Evolutionary conservation across 2,329 filamentous ascomycete genomes (phyloP), one percentile per base, ranked within the genome.

Genomic region (Remersonia thermophila): DNA sequence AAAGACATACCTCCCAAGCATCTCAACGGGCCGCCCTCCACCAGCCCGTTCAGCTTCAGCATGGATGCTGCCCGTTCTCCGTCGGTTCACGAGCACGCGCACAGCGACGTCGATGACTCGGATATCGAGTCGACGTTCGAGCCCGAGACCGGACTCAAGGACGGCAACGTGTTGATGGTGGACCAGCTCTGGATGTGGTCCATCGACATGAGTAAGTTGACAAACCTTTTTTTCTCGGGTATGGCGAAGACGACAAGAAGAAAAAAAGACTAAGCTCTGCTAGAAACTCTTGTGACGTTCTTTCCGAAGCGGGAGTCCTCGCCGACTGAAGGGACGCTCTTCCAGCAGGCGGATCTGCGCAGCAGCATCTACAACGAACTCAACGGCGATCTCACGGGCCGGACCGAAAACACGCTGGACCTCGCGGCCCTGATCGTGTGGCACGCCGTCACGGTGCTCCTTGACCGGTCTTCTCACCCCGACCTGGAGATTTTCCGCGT

Each of bases 291-390:
- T 6, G 50, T 66, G 3, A 71, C 71, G 0, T 74, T 71, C 50
- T 75, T 74, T 45, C 65, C 69, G 0, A 69, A 62, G 33, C 59
- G 70, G 16, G 67, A 74, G 38, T 70, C 69, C 1, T 63, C 66
- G 26, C 65, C 67, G 0, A 65, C 62, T 2, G 70, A 74, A 41
- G 69, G 70, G 0, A 67, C 69, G 0, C 46, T 73, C 0, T 73
- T 71, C 33, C 67, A 72, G 30, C 70, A 78, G 45, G 72, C 71
- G 1, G 75, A 80, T 46, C 55, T 80, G 3, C 61, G 73, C 3
- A 74, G 75, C 43, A 77, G 71, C 43, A 67, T 80, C 17, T 78
- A 78, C 47, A 76, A 77, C 44, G 75, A 79, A 44, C 57, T 79
- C 9, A 80, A 79, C 35, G 73, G 75, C 1, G 75, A 80, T 44